Conservation (phyloP, 2,329 filamentous ascomycete genomes). For the Tolypocladium tropicale region DNA sequence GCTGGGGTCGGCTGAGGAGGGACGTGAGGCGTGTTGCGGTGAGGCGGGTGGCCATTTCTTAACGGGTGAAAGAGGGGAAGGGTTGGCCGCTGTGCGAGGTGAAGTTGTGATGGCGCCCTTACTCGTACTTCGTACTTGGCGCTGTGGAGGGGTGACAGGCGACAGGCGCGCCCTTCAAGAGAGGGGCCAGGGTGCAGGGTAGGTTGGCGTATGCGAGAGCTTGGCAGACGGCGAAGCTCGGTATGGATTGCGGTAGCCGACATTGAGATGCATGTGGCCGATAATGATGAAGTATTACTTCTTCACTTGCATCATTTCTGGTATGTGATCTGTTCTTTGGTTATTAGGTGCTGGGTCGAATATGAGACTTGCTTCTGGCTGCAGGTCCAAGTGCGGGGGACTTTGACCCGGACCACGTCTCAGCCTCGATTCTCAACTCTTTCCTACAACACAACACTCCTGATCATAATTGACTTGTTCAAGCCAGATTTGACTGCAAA, state of each 20-base stretch:
- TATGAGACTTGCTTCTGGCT: background rate
- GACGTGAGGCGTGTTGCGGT: constrained; percentile 4
- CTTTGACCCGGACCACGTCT: too few species aligned
- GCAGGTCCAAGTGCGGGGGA: background rate
- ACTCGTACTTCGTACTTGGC: background rate
- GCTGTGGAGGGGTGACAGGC: background rate
- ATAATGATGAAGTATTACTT: too few species aligned
- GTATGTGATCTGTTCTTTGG: too few species aligned
- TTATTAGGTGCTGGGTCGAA: background rate
- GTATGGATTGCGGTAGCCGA: background rate
- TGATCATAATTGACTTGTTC: too few species aligned
- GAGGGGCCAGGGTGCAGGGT: background rate
- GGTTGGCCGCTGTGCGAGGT: background rate
- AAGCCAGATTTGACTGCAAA: too few species aligned
- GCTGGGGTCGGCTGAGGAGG: constrained; percentile 1
- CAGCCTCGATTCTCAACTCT: too few species aligned
- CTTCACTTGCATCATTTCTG: too few species aligned
- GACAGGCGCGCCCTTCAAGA: background rate
- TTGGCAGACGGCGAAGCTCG: background rate
- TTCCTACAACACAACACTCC: too few species aligned
- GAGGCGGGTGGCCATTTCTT: constrained; percentile 7
- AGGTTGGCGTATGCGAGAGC: background rate
- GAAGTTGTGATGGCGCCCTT: background rate
- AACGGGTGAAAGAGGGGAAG: background rate
- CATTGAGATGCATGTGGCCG: too few species aligned